phyloP scores from a whole-genome alignment of 1,284 basidiomycete species.

The Paramarasmius palmivorus region DNA sequence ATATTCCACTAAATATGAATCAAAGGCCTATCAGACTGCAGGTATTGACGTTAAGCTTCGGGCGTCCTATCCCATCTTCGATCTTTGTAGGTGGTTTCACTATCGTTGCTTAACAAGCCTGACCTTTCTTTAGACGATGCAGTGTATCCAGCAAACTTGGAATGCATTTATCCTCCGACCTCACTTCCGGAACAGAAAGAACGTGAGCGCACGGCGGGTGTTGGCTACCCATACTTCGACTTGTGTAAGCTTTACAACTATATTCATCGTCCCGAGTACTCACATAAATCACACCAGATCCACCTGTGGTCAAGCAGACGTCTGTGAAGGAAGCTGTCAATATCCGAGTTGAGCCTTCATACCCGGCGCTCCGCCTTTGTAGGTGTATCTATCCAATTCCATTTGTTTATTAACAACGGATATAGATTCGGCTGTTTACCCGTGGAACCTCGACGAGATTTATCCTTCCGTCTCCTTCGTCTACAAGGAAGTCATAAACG shows the following conservation, averaged over 20 bases:
- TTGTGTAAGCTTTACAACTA: neutral
- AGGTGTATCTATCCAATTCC: neutral
- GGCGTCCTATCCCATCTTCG: constrained; percentile 21
- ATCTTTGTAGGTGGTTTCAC: constrained; percentile 23
- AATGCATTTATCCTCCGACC: constrained; percentile 3
- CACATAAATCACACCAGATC: neutral
- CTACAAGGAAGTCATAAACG: neutral
- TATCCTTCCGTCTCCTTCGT: neutral
- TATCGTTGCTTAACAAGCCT: neutral
- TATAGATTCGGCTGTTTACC: constrained; percentile 28
- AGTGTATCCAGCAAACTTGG: constrained; percentile 23
- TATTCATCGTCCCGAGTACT: neutral
- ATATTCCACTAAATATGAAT: neutral
- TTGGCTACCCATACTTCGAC: constrained; percentile 1
- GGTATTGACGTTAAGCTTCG: constrained; percentile 4
- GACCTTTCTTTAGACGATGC: constrained; percentile 21
- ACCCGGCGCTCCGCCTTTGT: constrained; percentile 3
- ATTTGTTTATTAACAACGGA: neutral
- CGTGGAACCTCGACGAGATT: constrained; percentile 13
- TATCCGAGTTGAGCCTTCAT: neutral
- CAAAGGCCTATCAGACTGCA: too few relatives aligned
- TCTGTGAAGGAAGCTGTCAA: too few relatives aligned
- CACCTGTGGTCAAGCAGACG: too few relatives aligned
- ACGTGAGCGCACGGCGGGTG: neutral
- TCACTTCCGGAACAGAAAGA: neutral